Evolutionary conservation across 2,329 filamentous ascomycete species (phyloP).

Genomic region (Scleromitrula shiraiana): DNA sequence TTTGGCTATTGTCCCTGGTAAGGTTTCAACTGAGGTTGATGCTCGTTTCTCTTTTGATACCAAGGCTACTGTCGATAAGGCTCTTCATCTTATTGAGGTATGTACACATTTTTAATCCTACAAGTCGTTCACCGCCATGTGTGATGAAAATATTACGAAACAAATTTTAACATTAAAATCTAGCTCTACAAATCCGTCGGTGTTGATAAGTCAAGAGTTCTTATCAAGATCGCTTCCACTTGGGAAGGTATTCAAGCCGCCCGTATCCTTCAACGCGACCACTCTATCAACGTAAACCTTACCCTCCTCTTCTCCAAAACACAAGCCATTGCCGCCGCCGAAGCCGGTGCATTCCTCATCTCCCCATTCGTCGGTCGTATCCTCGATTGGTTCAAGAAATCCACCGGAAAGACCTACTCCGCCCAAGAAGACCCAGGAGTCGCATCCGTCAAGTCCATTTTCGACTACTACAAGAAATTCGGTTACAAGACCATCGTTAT

Average conservation of each 20-base stretch:
- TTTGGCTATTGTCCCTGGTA: conserved; percentile 91
- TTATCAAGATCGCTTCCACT: conserved; percentile 99
- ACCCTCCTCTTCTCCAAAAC: conserved; percentile 96
- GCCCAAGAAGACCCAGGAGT: conserved; percentile 93
- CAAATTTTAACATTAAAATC: not conserved
- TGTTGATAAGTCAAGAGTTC: conserved; percentile 84
- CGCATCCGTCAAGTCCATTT: conserved; percentile 86
- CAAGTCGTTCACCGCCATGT: too few relatives aligned
- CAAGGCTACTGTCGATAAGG: conserved; percentile 87
- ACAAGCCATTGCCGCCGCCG: conserved; percentile 92
- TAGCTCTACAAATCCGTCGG: conserved; percentile 92
- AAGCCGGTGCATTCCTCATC: conserved; percentile 94
- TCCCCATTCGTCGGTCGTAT: conserved; percentile 99
- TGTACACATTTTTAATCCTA: too few relatives aligned
- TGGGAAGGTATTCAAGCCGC: conserved; percentile 99
- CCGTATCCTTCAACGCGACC: conserved; percentile 89
- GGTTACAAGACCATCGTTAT: conserved; percentile 99
- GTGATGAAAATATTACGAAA: not conserved
- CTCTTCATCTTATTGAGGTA: conserved; percentile 93
- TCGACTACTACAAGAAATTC: conserved; percentile 99
- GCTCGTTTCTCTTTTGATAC: conserved; percentile 94
- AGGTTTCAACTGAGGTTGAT: conserved; percentile 98
- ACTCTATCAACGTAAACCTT: conserved; percentile 97
- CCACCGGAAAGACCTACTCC: conserved; percentile 86
- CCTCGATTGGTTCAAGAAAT: conserved; percentile 98